Percentiles rank a stretch among this genome's conserved stretches.
These are phyloP conservation scores for Nothophaeocryptopus gaeumannii DNA, from an alignment of 2,329 filamentous ascomycete species.

Conservation along the genomic window DNA sequence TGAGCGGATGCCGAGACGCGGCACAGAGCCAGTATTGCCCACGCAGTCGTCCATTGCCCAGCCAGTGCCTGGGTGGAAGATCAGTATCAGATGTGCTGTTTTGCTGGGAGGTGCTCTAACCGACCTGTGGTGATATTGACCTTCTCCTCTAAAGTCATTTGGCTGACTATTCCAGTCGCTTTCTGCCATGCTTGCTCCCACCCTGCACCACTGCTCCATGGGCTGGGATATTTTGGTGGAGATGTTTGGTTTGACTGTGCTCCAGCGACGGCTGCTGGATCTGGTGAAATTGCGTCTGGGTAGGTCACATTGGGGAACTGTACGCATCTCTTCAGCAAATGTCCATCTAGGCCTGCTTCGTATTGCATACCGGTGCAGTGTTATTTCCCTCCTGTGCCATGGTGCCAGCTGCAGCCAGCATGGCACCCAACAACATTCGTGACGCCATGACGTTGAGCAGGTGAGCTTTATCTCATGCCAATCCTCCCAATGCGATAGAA, in stretches of 20 bases:
- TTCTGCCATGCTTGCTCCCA: slow-evolving; percentile 75
- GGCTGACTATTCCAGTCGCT: slow-evolving; percentile 74
- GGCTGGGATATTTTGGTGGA: slow-evolving; percentile 75
- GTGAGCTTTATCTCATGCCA: no score
- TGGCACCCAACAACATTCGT: slow-evolving; percentile 9
- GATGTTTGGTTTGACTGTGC: slow-evolving; percentile 42
- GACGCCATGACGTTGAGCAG: slow-evolving; percentile 8
- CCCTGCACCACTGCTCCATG: slow-evolving; percentile 75
- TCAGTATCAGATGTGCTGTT: neutral
- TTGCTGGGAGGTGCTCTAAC: neutral
- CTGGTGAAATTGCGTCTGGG: slow-evolving; percentile 14
- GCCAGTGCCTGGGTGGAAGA: slow-evolving; percentile 61
- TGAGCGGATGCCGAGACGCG: slow-evolving; percentile 38
- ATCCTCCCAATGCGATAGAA: no score
- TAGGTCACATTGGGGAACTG: slow-evolving; percentile 18
- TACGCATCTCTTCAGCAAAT: neutral
- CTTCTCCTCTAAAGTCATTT: slow-evolving; percentile 80
- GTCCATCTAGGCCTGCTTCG: neutral
- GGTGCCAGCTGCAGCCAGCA: slow-evolving; percentile 9
- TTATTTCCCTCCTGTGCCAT: slow-evolving; percentile 18
- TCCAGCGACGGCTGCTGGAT: slow-evolving; percentile 28
- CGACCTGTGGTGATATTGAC: slow-evolving; percentile 59
- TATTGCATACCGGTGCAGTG: slow-evolving; percentile 10
- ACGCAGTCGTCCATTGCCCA: slow-evolving; percentile 72
- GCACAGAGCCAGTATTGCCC: slow-evolving; percentile 62